Conservation (phyloP, 192 early-diverging fungal species). For the Coemansia sp. region DNA sequence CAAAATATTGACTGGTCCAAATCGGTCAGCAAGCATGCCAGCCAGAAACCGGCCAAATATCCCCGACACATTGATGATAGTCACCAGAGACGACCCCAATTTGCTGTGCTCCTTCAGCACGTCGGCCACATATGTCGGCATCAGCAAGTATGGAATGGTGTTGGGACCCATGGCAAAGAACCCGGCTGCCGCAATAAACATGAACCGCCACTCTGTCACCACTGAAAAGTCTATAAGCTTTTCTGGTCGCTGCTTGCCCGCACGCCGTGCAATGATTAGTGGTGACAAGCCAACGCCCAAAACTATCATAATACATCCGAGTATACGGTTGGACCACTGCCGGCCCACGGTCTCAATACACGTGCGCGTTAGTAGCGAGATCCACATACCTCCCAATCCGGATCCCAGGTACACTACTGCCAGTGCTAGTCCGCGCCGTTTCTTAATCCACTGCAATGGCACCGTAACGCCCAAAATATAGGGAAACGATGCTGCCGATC, state of each 20-base stretch:
- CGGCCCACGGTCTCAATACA: slow-evolving; percentile 37
- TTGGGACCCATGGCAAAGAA: slow-evolving; percentile 57
- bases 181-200: slow-evolving; percentile 43
- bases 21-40: slow-evolving; percentile 39
- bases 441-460: slow-evolving; percentile 45
- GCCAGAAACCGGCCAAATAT: slow-evolving; percentile 49
- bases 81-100: slow-evolving; percentile 40
- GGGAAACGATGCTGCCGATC: slow-evolving; percentile 42
- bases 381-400: slow-evolving; percentile 50
- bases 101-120: slow-evolving; percentile 33
- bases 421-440: slow-evolving; percentile 39
- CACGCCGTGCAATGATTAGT: slow-evolving; percentile 28
- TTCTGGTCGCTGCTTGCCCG: slow-evolving; percentile 7
- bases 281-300: slow-evolving; percentile 42
- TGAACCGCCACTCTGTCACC: slow-evolving; percentile 38
- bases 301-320: slow-evolving; percentile 34
- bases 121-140: slow-evolving; percentile 48
- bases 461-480: slow-evolving; percentile 51
- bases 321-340: slow-evolving; percentile 44
- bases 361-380: slow-evolving; percentile 34
- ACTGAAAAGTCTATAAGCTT: slow-evolving; percentile 42
- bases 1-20: slow-evolving; percentile 45
- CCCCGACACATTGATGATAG: slow-evolving; percentile 48
- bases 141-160: slow-evolving; percentile 51
- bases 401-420: slow-evolving; percentile 45